These are phyloP conservation scores for Tolypocladium ovalisporum DNA, from an alignment of 2,329 filamentous ascomycete genomes.

Conservation along the genomic window DNA sequence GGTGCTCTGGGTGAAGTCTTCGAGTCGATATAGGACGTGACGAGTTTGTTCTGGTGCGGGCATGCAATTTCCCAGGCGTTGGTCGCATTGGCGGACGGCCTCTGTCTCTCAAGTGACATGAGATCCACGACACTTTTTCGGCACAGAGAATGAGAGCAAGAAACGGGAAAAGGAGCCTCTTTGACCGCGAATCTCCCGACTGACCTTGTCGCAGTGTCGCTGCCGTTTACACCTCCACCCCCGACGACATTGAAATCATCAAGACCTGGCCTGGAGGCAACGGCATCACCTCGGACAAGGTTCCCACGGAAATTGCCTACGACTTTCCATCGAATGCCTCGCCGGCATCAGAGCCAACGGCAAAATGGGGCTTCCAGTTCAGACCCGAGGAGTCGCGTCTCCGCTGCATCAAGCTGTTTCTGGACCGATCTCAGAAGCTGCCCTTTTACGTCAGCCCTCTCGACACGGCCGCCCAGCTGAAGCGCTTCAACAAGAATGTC, in stretches of 20 bases:
- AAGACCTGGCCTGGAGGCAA: conserved; percentile 78
- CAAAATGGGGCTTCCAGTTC: conserved; percentile 78
- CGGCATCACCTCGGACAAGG: conserved; percentile 80
- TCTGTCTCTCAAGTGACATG: neutral
- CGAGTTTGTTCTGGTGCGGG: neutral
- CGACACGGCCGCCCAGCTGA: conserved; percentile 67
- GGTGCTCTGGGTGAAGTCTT: too few relatives aligned
- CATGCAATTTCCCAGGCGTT: too few relatives aligned
- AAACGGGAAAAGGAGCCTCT: too few relatives aligned
- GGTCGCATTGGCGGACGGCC: too few relatives aligned
- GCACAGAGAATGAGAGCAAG: neutral
- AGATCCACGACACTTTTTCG: neutral
- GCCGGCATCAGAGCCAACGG: conserved; percentile 30
- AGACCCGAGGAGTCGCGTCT: conserved; percentile 65
- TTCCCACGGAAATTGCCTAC: conserved; percentile 68
- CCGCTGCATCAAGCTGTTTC: conserved; percentile 75
- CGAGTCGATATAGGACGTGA: neutral
- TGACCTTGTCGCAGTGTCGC: conserved; percentile 37
- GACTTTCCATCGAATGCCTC: conserved; percentile 23
- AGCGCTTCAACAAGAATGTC: conserved; percentile 64
- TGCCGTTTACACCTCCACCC: conserved; percentile 62
- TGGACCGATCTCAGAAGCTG: conserved; percentile 69
- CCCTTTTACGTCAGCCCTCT: conserved; percentile 71
- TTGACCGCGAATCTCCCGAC: neutral
- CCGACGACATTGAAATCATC: conserved; percentile 74